phyloP scores from a whole-genome alignment of 2,329 filamentous ascomycete species.

The Cercospora janseana region DNA sequence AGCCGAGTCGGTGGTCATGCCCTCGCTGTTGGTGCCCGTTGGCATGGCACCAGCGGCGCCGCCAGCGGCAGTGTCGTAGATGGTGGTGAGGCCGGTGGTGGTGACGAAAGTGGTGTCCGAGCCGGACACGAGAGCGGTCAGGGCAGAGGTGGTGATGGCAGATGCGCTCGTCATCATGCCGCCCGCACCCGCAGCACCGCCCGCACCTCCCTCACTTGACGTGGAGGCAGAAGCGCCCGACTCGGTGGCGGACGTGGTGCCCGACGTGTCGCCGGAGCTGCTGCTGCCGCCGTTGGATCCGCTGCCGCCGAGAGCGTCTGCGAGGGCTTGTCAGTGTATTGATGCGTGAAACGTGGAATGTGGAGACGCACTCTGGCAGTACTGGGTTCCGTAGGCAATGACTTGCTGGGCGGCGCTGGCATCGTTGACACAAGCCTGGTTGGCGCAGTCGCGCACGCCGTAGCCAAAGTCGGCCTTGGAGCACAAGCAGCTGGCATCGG shows the following conservation, averaged over 20 bases:
- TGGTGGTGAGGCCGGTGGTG: constrained; percentile 38
- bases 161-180: no score
- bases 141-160: constrained; percentile 34
- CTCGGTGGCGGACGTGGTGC: constrained; percentile 14
- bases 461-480: constrained; percentile 38
- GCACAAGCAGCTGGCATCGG: constrained; percentile 41
- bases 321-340: constrained; percentile 11
- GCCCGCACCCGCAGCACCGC: neutral
- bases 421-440: constrained; percentile 35
- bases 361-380: constrained; percentile 34
- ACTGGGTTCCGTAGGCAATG: constrained; percentile 37
- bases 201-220: constrained; percentile 1
- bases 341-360: no score
- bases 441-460: constrained; percentile 42
- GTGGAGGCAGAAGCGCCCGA: constrained; percentile 13
- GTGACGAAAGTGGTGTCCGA: constrained; percentile 35
- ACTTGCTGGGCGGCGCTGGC: constrained; percentile 32
- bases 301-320: constrained; percentile 20
- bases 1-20: constrained; percentile 12
- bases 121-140: constrained; percentile 34
- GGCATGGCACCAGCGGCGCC: constrained; percentile 14
- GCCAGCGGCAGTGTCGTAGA: constrained; percentile 27
- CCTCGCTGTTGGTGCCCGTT: constrained; percentile 12
- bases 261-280: constrained; percentile 12
- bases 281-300: constrained; percentile 21